These are phyloP conservation scores for Dioscorea dumetorum DNA, from an alignment of 106 monocot species.

Conservation along the genomic window DNA sequence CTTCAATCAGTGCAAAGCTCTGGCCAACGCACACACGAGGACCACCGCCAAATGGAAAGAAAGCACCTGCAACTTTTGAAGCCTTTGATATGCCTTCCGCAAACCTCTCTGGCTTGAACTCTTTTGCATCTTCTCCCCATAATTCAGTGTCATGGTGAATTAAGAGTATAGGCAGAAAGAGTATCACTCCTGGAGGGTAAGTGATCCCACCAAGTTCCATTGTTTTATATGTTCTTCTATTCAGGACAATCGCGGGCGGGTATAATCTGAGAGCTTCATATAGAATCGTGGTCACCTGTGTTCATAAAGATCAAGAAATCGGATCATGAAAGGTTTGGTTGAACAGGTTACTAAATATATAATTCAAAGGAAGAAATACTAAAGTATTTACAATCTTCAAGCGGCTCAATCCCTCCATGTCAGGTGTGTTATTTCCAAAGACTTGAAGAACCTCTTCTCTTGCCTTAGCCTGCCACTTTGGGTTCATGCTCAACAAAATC, in stretches of 20 bases:
- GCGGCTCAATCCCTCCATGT: slow-evolving; percentile 21
- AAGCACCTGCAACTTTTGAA: slow-evolving; percentile 18
- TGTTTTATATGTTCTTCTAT: slow-evolving; percentile 4
- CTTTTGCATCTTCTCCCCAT: slow-evolving; percentile 27
- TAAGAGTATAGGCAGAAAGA: background rate
- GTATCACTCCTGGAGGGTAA: slow-evolving; percentile 19
- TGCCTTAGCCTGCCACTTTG: slow-evolving; percentile 50
- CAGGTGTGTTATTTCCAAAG: slow-evolving; percentile 28
- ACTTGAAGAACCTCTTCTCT: slow-evolving; percentile 58
- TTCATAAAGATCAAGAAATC: background rate
- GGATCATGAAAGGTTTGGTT: background rate
- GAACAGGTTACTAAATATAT: background rate
- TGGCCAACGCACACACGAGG: slow-evolving; percentile 68
- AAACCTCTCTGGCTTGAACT: slow-evolving; percentile 38
- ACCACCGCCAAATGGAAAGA: slow-evolving; percentile 71
- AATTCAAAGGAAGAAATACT: background rate
- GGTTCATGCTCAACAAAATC: slow-evolving; percentile 50
- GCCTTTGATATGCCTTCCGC: slow-evolving; percentile 22
- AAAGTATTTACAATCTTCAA: slow-evolving; percentile 38
- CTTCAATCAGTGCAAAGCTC: slow-evolving; percentile 60
- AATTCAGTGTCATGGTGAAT: slow-evolving; percentile 19
- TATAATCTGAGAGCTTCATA: slow-evolving; percentile 55
- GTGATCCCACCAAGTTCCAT: slow-evolving; percentile 11
- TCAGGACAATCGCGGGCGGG: slow-evolving; percentile 17
- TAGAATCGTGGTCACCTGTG: slow-evolving; percentile 44